These are phyloP conservation scores for Proliferodiscus dingleyae DNA, from an alignment of 2,329 filamentous ascomycete species.

Conservation along the genomic window DNA sequence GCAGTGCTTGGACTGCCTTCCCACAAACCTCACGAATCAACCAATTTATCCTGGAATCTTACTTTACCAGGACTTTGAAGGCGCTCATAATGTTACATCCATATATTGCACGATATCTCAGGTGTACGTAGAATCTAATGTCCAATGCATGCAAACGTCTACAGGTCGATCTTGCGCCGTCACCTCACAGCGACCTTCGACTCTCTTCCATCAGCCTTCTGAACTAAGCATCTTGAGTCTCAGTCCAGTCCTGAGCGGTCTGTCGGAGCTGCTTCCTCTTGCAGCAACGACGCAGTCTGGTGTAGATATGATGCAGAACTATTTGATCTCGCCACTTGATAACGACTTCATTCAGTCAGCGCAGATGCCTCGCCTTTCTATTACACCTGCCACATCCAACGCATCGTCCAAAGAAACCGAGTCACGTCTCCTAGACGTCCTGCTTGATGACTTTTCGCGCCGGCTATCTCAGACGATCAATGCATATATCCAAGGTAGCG, in stretches of 20 bases:
- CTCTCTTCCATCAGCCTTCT: slow-evolving; percentile 9
- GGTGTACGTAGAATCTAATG: slow-evolving; percentile 18
- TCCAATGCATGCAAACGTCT: slow-evolving; percentile 12
- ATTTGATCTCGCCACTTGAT: slow-evolving; percentile 13
- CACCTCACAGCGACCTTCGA: slow-evolving; percentile 16
- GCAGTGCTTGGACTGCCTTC: slow-evolving; percentile 17
- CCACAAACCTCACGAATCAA: slow-evolving; percentile 4
- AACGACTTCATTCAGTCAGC: slow-evolving; percentile 18
- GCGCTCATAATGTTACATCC: slow-evolving; percentile 17
- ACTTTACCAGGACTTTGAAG: slow-evolving; percentile 23
- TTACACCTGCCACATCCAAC: neutral
- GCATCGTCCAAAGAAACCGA: neutral
- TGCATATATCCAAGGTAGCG: slow-evolving; percentile 14
- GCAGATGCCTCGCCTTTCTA: neutral
- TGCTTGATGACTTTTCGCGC: slow-evolving; percentile 15
- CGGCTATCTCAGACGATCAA: slow-evolving; percentile 17
- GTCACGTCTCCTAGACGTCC: slow-evolving; percentile 11
- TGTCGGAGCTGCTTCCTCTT: slow-evolving; percentile 12
- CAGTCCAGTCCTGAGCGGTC: slow-evolving; percentile 6
- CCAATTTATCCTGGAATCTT: slow-evolving; percentile 14
- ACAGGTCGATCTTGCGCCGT: slow-evolving; percentile 10
- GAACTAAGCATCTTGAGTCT: slow-evolving; percentile 17
- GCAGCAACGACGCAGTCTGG: slow-evolving; percentile 8
- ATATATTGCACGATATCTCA: slow-evolving; percentile 21
- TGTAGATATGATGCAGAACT: slow-evolving; percentile 20